These are phyloP conservation scores for Piloderma croceum DNA, from an alignment of 768 basidiomycete species.

Conservation along the genomic window DNA sequence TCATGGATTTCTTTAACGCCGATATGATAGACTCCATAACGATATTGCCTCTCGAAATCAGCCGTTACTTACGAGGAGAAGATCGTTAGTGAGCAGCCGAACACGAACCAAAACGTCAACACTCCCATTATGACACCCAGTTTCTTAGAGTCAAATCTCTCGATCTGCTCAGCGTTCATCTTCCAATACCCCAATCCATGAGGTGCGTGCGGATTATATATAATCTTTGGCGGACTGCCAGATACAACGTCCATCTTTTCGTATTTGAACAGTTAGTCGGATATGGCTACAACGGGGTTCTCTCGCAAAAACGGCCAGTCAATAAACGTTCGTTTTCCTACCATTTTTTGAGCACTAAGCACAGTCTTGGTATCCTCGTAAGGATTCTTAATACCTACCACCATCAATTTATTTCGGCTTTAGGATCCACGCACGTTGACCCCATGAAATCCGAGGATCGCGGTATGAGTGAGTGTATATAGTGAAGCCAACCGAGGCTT, in stretches of 20 bases:
- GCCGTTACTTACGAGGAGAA: too few relatives aligned
- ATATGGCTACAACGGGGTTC: slow-evolving; percentile 79
- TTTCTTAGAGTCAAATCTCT: slow-evolving; percentile 81
- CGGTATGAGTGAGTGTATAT: slow-evolving; percentile 77
- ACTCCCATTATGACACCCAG: slow-evolving; percentile 78
- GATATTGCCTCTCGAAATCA: too few relatives aligned
- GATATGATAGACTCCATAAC: too few relatives aligned
- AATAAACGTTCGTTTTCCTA: slow-evolving; percentile 73
- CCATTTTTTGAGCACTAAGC: slow-evolving; percentile 66
- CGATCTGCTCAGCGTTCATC: slow-evolving; percentile 74
- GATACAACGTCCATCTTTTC: slow-evolving; percentile 59
- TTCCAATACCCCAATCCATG: slow-evolving; percentile 74
- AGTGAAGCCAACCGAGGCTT: slow-evolving; percentile 92
- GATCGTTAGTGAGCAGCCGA: slow-evolving; percentile 84
- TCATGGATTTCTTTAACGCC: too few relatives aligned
- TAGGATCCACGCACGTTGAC: slow-evolving; percentile 93
- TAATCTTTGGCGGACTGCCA: slow-evolving; percentile 45
- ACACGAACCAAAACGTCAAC: slow-evolving; percentile 83
- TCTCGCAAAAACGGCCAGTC: slow-evolving; percentile 97
- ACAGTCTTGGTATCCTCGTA: slow-evolving; percentile 63
- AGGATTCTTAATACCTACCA: slow-evolving; percentile 76
- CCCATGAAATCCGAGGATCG: slow-evolving; percentile 74
- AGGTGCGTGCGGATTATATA: slow-evolving; percentile 68
- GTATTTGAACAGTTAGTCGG: slow-evolving; percentile 83
- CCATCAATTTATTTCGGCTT: slow-evolving; percentile 89